Percentiles rank a stretch among this genome's conserved stretches.
phyloP scores from a whole-genome alignment of 352 stramenopile genomes.

The Globisporangium lucens region DNA sequence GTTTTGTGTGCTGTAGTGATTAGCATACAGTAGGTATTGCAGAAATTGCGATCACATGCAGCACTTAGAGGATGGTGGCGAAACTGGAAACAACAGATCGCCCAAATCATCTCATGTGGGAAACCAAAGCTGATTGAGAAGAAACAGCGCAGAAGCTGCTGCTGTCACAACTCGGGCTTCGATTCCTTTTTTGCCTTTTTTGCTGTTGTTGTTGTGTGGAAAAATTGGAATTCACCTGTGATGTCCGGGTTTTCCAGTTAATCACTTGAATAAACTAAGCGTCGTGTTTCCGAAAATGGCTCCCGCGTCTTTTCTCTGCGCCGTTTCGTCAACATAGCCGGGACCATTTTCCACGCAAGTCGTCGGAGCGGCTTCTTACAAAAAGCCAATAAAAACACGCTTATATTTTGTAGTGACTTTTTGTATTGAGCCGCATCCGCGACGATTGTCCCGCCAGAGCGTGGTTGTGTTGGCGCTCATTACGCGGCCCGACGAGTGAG shows the following conservation, averaged over 20 bases:
- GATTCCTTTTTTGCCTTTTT: not conserved
- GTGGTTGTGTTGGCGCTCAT: not conserved
- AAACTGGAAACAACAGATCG: not conserved
- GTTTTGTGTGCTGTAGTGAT: too few relatives aligned
- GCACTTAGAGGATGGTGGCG: too few relatives aligned
- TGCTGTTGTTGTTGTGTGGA: not conserved
- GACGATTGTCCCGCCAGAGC: not conserved
- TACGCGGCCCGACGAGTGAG: not conserved
- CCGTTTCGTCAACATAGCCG: not conserved
- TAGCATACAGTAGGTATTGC: too few relatives aligned
- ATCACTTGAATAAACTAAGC: constrained; percentile 3
- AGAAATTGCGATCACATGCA: too few relatives aligned
- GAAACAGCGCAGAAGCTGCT: not conserved
- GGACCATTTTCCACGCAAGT: not conserved
- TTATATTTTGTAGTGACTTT: too few relatives aligned
- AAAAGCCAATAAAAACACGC: too few relatives aligned
- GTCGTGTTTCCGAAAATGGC: not conserved
- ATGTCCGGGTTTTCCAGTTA: not conserved
- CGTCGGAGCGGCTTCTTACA: too few relatives aligned
- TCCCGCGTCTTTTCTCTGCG: not conserved
- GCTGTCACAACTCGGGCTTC: not conserved
- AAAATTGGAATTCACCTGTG: too few relatives aligned
- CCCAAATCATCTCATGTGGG: not conserved
- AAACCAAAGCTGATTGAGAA: not conserved
- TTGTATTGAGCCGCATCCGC: too few relatives aligned